A percentile compares a stretch with the other conserved stretches of the same genome.
phyloP scores from a whole-genome alignment of 345 rosid genomes.

The Citrus australasica region DNA sequence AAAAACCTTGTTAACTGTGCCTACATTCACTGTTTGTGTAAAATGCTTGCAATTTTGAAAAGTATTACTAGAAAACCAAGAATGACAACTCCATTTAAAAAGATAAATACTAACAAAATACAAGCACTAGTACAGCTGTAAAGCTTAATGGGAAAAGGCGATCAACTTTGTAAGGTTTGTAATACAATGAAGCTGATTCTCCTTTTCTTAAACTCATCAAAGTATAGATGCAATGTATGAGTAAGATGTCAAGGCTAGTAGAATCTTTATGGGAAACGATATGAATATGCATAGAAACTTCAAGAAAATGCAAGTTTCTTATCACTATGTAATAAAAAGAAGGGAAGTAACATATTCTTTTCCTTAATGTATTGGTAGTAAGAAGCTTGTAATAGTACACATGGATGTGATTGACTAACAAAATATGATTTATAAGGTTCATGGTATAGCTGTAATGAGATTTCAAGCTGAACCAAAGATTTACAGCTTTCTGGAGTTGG shows the following conservation, averaged over 20 bases:
- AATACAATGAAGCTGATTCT: neutral
- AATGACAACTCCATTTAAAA: neutral
- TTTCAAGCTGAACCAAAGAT: neutral
- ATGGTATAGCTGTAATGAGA: neutral
- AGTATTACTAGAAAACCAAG: neutral
- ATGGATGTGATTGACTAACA: neutral
- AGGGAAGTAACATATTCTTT: neutral
- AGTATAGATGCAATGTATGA: conserved; percentile 15
- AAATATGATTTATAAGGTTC: neutral
- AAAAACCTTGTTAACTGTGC: neutral
- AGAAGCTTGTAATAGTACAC: neutral
- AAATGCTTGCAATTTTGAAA: neutral
- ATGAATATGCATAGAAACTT: neutral
- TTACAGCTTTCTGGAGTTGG: neutral
- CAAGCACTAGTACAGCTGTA: conserved; percentile 19
- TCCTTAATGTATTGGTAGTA: neutral
- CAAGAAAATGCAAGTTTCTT: neutral
- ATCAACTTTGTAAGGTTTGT: neutral
- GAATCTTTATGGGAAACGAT: neutral
- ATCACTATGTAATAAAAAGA: neutral
- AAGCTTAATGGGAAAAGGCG: neutral
- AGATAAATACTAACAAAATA: neutral
- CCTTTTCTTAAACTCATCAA: neutral
- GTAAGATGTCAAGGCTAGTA: neutral
- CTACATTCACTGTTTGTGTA: conserved; percentile 17